Evolutionary conservation across 495 filamentous ascomycete species (phyloP), one percentile per base, ranked within the genome.

Genomic region (Talaromyces adpressus): DNA sequence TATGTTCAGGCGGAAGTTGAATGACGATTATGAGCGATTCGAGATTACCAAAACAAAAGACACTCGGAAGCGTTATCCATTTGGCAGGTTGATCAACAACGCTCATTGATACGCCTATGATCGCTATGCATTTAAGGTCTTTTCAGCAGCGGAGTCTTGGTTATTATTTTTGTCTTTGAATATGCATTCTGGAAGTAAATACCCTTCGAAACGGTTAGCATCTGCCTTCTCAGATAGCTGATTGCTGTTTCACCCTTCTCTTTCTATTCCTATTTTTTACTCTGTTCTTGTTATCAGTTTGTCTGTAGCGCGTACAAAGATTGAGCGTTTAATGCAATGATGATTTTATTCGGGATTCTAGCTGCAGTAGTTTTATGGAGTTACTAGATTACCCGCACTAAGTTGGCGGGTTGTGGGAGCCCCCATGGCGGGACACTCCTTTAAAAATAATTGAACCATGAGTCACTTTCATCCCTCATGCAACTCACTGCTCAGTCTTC

Each of bases 1-100:
- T 20, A 69, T 96, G 67, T 96, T 97, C 74, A 88, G 87, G 69
- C 83, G 85, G 67, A 96, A 96, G 77, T 81, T 96, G 39, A 85
- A 80, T 16, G 90, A 93, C 65, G 94, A 98, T 69, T 78, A 83
- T 66, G 76, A 81, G 64, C 75, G 85, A 63, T 88, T 86, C 71
- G 76, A 74, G 3, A 68, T 71, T 4, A 61, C 59, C 34, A 73
- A 72, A 54, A 68, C 66, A 6, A 62, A 62, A 2, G 63, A 60
- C 22, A 25, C 49, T 20, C 61, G 62, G 30, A 73, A 75, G 57
- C 73, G 78, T 57, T 76, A 75, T 18, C 75, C 72, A 9, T 63
- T 81, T 62, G 70, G 75, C 16, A 57, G 64, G 27, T 72, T 81
- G 65, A 61, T 63, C 29, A 78, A 77, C 62, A 73, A 65, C 62